Evolutionary conservation across 75 land plant genomes (phyloP).

Genomic region (Picea sitchensis): DNA sequence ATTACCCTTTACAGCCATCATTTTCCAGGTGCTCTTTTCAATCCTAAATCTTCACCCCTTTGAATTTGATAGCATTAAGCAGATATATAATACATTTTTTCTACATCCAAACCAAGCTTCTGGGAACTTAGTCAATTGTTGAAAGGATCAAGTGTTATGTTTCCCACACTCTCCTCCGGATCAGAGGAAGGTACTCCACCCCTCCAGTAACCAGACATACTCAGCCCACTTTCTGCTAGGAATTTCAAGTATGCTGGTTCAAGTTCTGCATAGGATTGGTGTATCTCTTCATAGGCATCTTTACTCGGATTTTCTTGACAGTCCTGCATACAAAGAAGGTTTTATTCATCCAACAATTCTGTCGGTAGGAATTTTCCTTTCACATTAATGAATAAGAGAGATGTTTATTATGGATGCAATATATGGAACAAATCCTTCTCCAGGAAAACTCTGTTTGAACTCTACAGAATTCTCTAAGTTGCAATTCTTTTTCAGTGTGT

Average conservation of each 20-base stretch:
- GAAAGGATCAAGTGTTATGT: neutral
- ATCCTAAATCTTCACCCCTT: neutral
- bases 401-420: neutral
- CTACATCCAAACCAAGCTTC: neutral
- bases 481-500: neutral
- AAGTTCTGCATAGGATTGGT: slow-evolving; percentile 40
- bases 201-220: slow-evolving; percentile 44
- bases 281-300: slow-evolving; percentile 31
- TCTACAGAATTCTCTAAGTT: neutral
- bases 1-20: neutral
- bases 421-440: neutral
- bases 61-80: neutral
- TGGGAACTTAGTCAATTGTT: neutral
- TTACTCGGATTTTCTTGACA: slow-evolving; percentile 13
- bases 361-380: neutral
- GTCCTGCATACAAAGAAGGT: slow-evolving; percentile 1
- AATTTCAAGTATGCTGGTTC: slow-evolving; percentile 42
- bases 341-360: neutral
- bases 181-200: slow-evolving; percentile 31
- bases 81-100: neutral
- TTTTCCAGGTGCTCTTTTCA: neutral
- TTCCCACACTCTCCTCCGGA: slow-evolving; percentile 12
- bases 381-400: neutral
- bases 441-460: neutral
- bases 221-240: slow-evolving; percentile 45